Percentiles rank a stretch among this genome's conserved stretches.
Evolutionary conservation across 352 stramenopile genomes (phyloP).

Genomic region (Phytophthora cryptogea): DNA sequence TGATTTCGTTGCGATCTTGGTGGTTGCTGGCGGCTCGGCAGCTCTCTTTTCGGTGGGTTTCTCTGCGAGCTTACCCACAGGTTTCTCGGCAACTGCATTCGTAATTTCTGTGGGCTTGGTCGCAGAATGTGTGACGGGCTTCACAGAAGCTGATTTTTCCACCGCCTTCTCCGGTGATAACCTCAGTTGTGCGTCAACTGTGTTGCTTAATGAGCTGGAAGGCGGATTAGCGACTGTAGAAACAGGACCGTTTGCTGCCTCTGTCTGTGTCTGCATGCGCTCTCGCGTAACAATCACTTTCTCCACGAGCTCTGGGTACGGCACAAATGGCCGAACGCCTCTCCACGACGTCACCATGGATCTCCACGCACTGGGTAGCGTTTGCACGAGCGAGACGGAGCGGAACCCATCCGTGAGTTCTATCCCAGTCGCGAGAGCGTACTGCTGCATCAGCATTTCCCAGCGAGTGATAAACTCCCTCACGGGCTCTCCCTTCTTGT

Average conservation of each 20-base stretch:
- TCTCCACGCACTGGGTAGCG: conserved; percentile 37
- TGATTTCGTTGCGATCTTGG: neutral
- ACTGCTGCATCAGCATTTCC: conserved; percentile 50
- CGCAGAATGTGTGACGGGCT: conserved; percentile 8
- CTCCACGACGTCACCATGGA: conserved; percentile 37
- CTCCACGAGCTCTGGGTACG: conserved; percentile 43
- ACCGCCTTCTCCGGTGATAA: conserved; percentile 4
- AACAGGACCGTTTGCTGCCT: conserved; percentile 11
- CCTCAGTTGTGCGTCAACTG: conserved; percentile 9
- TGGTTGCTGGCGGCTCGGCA: conserved; percentile 7
- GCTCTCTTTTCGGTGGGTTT: conserved; percentile 15
- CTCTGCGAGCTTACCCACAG: conserved; percentile 1
- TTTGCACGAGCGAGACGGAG: conserved; percentile 41
- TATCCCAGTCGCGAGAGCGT: conserved; percentile 40
- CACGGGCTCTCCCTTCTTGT: conserved; percentile 44
- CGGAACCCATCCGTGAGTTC: conserved; percentile 47
- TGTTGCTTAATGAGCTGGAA: neutral
- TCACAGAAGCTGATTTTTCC: conserved; percentile 9
- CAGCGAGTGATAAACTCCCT: conserved; percentile 45
- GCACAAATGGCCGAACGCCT: conserved; percentile 45
- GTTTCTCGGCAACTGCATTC: conserved; percentile 4
- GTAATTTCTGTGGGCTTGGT: neutral
- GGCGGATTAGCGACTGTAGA: conserved; percentile 1
- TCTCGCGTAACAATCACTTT: conserved; percentile 35
- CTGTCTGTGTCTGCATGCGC: conserved; percentile 24